A percentile compares a stretch with the other conserved stretches of the same genome.
Evolutionary conservation across 768 basidiomycete species (phyloP).

Genomic region (Kwoniella dejecticola): DNA sequence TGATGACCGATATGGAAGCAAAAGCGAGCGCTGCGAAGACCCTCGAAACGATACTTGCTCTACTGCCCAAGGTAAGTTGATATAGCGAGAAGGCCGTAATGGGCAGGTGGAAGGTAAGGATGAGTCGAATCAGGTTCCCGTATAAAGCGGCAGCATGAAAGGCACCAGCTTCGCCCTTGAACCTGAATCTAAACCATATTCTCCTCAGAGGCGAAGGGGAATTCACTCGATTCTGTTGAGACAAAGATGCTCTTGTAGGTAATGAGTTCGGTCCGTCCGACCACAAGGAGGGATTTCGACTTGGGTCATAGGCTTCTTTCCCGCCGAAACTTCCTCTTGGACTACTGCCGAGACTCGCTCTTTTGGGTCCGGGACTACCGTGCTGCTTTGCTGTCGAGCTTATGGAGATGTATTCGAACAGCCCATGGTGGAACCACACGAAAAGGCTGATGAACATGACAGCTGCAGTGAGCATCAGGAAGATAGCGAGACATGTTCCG

Average conservation of each 20-base stretch:
- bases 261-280: conserved; percentile 12
- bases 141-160: conserved; percentile 54
- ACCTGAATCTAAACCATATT: conserved; percentile 54
- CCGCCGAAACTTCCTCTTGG: conserved; percentile 26
- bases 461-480: conserved; percentile 74
- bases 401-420: conserved; percentile 32
- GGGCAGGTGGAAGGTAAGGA: conserved; percentile 91
- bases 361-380: conserved; percentile 9
- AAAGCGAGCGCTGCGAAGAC: conserved; percentile 82
- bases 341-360: conserved; percentile 18
- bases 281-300: conserved; percentile 8
- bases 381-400: background rate
- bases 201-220: conserved; percentile 28
- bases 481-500: conserved; percentile 75
- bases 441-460: conserved; percentile 70
- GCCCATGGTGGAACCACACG: conserved; percentile 72
- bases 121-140: conserved; percentile 87
- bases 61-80: conserved; percentile 69
- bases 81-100: conserved; percentile 89
- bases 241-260: conserved; percentile 23
- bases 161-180: conserved; percentile 54
- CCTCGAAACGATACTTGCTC: conserved; percentile 65
- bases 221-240: conserved; percentile 11
- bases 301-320: conserved; percentile 30
- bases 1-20: conserved; percentile 71